phyloP scores from a whole-genome alignment of 176 grass and related monocot genomes.

The Oryza officinalis region DNA sequence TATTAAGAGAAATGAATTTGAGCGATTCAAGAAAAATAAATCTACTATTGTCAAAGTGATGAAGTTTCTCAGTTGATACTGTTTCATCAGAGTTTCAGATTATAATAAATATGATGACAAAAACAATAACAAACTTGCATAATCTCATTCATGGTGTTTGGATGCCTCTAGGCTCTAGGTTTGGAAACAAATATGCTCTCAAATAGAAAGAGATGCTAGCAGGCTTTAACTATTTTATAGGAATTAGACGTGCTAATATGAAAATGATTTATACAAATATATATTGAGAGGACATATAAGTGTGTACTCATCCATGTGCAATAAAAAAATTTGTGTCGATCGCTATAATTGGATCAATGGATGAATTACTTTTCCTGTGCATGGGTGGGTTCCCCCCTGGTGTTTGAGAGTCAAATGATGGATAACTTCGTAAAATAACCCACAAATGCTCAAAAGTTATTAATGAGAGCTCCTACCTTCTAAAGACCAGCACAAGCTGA shows the following conservation, averaged over 20 bases:
- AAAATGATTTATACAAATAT: neutral
- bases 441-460: neutral
- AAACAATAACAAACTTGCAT: neutral
- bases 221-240: constrained; percentile 6
- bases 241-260: constrained; percentile 1
- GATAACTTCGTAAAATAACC: neutral
- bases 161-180: neutral
- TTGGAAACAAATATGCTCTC: neutral
- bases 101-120: neutral
- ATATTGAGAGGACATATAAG: constrained; percentile 4
- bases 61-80: neutral
- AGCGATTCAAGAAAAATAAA: constrained; percentile 21
- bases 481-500: constrained; percentile 4
- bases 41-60: neutral
- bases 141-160: neutral
- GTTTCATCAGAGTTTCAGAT: neutral
- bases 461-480: neutral
- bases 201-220: constrained; percentile 6
- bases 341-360: neutral
- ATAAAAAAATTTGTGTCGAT: neutral
- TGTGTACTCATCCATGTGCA: neutral
- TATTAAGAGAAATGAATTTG: neutral
- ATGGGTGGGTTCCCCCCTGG: neutral
- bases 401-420: neutral
- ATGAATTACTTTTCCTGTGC: neutral